Evolutionary conservation across 2,329 filamentous ascomycete species (phyloP).

Genomic region (Fusarium camptoceras): DNA sequence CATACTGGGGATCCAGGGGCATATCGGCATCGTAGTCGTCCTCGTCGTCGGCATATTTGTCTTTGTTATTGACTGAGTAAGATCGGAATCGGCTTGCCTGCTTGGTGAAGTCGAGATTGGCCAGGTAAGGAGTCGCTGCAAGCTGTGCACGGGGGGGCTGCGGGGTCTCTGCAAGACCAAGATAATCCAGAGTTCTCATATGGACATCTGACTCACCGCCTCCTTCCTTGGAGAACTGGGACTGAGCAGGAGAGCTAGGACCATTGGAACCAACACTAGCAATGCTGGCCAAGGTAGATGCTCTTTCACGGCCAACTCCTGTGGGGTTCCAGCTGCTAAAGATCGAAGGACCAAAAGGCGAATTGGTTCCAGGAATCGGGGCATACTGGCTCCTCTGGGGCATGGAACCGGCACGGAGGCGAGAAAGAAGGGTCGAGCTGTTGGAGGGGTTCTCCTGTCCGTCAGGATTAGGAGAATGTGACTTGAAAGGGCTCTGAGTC

Average conservation of each 20-base stretch:
- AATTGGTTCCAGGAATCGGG: conserved; percentile 65
- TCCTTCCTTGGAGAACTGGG: conserved; percentile 86
- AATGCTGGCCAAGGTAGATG: conserved; percentile 83
- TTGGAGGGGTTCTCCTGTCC: conserved; percentile 60
- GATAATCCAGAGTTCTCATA: conserved; percentile 92
- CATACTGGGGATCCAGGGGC: conserved; percentile 67
- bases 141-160: conserved; percentile 81
- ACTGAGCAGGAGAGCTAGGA: conserved; percentile 87
- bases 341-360: conserved; percentile 88
- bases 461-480: conserved; percentile 68
- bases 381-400: conserved; percentile 82
- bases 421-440: conserved; percentile 81
- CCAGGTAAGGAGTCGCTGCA: conserved; percentile 78
- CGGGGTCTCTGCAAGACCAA: conserved; percentile 93
- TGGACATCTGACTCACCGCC: conserved; percentile 87
- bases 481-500: conserved; percentile 85
- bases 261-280: conserved; percentile 92
- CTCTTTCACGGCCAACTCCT: conserved; percentile 77
- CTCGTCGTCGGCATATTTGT: conserved; percentile 93
- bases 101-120: conserved; percentile 79
- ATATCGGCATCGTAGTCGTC: conserved; percentile 74
- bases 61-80: conserved; percentile 98
- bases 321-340: conserved; percentile 87
- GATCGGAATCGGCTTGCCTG: conserved; percentile 91
- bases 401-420: conserved; percentile 92